phyloP scores from a whole-genome alignment of 2,329 filamentous ascomycete genomes.

The Penicillium griseofulvum region DNA sequence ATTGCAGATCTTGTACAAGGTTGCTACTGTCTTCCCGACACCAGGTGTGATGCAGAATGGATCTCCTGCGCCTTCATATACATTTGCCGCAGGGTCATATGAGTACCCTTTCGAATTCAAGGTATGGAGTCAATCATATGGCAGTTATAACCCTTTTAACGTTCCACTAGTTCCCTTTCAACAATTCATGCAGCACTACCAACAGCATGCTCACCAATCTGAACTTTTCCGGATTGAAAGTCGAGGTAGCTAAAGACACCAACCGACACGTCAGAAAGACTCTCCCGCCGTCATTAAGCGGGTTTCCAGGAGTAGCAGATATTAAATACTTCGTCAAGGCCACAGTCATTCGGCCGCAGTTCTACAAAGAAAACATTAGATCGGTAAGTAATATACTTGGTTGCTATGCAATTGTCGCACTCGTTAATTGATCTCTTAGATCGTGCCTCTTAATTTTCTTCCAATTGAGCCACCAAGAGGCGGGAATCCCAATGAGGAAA shows the following conservation, averaged over 20 bases:
- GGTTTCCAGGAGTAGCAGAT: conserved; percentile 81
- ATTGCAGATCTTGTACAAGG: conserved; percentile 48
- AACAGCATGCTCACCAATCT: conserved; percentile 48
- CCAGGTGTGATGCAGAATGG: conserved; percentile 41
- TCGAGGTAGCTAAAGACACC: conserved; percentile 46
- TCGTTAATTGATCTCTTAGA: conserved; percentile 24
- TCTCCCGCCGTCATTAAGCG: conserved; percentile 83
- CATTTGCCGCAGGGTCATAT: conserved; percentile 46
- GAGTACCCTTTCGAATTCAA: conserved; percentile 52
- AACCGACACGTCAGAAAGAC: conserved; percentile 75
- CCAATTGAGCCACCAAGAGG: conserved; percentile 86
- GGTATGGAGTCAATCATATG: conserved; percentile 26
- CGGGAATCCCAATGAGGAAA: conserved; percentile 66
- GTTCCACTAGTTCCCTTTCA: conserved; percentile 46
- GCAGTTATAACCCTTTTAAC: neutral
- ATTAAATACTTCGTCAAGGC: conserved; percentile 94
- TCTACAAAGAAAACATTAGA: conserved; percentile 88
- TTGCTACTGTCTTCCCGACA: conserved; percentile 47
- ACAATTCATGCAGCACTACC: conserved; percentile 48
- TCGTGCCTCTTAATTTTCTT: conserved; percentile 73
- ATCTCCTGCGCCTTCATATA: conserved; percentile 40
- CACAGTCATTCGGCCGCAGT: conserved; percentile 82
- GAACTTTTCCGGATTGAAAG: conserved; percentile 45
- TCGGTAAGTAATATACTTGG: conserved; percentile 31
- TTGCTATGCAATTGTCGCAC: neutral